These are phyloP conservation scores for Hypseocharis bilobata DNA, from an alignment of 441 rosid species.

Conservation along the genomic window DNA sequence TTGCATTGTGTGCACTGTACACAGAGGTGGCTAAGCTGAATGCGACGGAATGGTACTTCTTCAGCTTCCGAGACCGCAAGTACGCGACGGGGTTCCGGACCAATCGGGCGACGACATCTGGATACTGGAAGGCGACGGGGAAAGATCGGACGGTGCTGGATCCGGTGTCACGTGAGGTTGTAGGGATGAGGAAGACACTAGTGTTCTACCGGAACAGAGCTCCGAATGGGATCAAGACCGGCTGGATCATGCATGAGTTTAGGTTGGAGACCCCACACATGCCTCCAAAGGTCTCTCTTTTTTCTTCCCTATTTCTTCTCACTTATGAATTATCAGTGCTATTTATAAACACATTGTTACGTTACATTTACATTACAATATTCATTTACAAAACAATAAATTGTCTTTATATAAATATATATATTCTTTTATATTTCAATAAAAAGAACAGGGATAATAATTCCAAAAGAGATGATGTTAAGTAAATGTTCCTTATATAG, in stretches of 20 bases:
- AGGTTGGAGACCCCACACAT: conserved; percentile 77
- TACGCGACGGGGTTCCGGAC: conserved; percentile 86
- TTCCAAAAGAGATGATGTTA: no score
- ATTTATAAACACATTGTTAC: no score
- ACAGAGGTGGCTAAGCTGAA: conserved; percentile 86
- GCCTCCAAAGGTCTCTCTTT: conserved; percentile 76
- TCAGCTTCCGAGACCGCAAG: conserved; percentile 82
- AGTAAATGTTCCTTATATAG: no score
- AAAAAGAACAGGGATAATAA: no score
- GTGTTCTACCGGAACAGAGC: conserved; percentile 84
- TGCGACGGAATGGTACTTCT: conserved; percentile 90
- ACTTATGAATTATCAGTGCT: no score
- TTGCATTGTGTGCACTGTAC: background rate
- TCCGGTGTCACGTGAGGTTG: conserved; percentile 46
- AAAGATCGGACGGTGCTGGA: conserved; percentile 78
- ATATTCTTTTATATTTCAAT: no score
- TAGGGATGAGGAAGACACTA: conserved; percentile 94
- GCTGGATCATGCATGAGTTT: conserved; percentile 98
- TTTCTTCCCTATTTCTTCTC: no score
- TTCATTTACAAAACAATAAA: no score
- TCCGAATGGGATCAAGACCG: conserved; percentile 83
- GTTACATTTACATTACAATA: no score
- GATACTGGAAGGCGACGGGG: conserved; percentile 98
- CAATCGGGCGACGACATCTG: conserved; percentile 68
- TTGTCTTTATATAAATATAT: no score